Evolutionary conservation across 768 basidiomycete genomes (phyloP).

Genomic region (Rhodotorula kratochvilovae): DNA sequence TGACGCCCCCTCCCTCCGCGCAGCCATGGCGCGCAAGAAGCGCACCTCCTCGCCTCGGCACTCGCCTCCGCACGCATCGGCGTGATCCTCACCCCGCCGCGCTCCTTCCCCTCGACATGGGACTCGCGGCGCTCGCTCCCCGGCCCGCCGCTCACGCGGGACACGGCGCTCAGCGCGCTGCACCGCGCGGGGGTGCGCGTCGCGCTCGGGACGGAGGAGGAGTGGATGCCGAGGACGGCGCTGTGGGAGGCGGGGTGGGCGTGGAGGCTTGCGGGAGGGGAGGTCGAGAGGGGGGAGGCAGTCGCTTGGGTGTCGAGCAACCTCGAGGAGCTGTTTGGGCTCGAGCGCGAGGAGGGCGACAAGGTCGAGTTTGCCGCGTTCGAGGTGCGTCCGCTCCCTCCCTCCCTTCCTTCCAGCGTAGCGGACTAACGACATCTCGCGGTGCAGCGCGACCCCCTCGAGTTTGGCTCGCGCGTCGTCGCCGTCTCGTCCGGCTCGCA

Average conservation of each 20-base stretch:
- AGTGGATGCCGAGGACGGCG: constrained; percentile 69
- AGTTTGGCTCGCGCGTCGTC: constrained; percentile 30
- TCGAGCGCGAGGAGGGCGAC: constrained; percentile 31
- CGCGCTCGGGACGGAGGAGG: constrained; percentile 61
- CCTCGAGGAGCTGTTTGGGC: constrained; percentile 56
- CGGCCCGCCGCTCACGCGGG: constrained; percentile 66
- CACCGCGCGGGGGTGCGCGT: constrained; percentile 66
- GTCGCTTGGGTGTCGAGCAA: constrained; percentile 58
- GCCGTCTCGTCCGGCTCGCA: constrained; percentile 10
- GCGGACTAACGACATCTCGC: neutral
- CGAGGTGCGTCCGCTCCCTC: constrained; percentile 14
- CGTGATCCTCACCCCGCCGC: constrained; percentile 59
- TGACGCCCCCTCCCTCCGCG: neutral
- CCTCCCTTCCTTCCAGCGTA: neutral
- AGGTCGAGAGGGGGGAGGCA: constrained; percentile 53
- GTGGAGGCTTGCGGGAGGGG: constrained; percentile 50
- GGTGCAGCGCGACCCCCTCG: constrained; percentile 27
- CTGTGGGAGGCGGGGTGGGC: constrained; percentile 74
- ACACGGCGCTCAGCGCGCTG: constrained; percentile 61
- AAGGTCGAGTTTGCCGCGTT: constrained; percentile 22
- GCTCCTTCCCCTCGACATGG: constrained; percentile 20
- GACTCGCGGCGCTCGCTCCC: constrained; percentile 48
- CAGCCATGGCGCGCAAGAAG: constrained; percentile 59
- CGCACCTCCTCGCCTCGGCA: constrained; percentile 67
- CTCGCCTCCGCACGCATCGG: constrained; percentile 65